These are phyloP conservation scores for Beauveria sp. DNA, from an alignment of 2,329 filamentous ascomycete species.

Conservation along the genomic window DNA sequence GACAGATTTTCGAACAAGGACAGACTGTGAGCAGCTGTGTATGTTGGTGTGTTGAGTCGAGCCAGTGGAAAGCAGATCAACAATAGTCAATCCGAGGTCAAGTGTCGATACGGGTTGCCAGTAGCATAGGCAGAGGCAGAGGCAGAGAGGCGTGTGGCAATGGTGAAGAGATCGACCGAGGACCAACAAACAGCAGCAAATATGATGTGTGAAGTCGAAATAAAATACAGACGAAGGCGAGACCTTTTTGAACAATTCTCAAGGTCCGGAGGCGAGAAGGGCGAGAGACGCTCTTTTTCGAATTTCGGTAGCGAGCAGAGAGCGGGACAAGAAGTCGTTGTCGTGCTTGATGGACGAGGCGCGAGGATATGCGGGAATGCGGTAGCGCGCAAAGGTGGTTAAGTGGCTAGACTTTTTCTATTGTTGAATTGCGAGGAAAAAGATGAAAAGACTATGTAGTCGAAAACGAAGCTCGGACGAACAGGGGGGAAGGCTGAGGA, in stretches of 20 bases:
- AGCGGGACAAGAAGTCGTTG: neutral
- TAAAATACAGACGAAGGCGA: conserved; percentile 14
- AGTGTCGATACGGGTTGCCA: neutral
- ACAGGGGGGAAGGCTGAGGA: conserved; percentile 22
- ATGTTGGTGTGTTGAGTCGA: neutral
- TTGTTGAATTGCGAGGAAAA: conserved; percentile 18
- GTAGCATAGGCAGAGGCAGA: neutral
- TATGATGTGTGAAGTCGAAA: neutral
- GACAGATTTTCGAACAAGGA: neutral
- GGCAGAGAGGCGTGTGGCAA: neutral
- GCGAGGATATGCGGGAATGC: neutral
- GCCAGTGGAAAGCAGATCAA: neutral
- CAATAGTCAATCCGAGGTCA: neutral
- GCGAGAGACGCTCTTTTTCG: neutral
- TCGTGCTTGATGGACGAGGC: neutral
- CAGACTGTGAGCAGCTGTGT: neutral
- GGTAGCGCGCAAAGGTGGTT: neutral
- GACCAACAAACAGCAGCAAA: neutral
- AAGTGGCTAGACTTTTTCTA: conserved; percentile 16
- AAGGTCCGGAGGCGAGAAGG: neutral
- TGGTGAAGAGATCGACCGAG: neutral
- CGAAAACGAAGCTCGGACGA: conserved; percentile 14
- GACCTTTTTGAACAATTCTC: neutral
- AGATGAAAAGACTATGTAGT: conserved; percentile 19
- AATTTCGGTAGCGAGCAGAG: neutral